Evolutionary conservation across 495 filamentous ascomycete genomes (phyloP).

Genomic region (Endocarpon pusillum): DNA sequence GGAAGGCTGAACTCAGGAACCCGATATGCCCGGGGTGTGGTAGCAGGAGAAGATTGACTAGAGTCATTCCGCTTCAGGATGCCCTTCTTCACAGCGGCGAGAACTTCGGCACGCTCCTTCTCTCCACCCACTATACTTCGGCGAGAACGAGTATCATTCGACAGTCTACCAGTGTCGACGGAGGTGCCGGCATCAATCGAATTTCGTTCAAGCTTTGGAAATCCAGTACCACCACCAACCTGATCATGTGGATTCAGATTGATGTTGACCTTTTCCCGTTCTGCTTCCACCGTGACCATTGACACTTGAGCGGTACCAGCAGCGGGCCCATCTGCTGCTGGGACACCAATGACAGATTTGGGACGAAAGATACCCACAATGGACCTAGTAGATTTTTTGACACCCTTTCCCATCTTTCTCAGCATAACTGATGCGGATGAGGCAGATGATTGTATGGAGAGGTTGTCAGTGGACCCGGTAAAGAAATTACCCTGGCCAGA

Average conservation of each 20-base stretch:
- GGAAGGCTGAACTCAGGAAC: conserved; percentile 32
- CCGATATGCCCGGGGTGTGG: conserved; percentile 34
- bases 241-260: conserved; percentile 55
- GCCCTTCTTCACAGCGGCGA: conserved; percentile 79
- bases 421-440: conserved; percentile 99
- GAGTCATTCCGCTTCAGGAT: conserved; percentile 61
- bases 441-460: conserved; percentile 93
- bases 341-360: conserved; percentile 71
- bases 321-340: conserved; percentile 42
- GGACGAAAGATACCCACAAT: conserved; percentile 90
- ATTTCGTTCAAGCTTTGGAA: conserved; percentile 73
- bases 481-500: conserved; percentile 73
- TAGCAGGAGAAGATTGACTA: conserved; percentile 35
- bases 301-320: conserved; percentile 64
- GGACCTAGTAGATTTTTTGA: conserved; percentile 83
- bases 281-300: conserved; percentile 90
- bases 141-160: conserved; percentile 37
- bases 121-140: conserved; percentile 88
- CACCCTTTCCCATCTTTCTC: conserved; percentile 93
- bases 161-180: conserved; percentile 19
- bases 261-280: conserved; percentile 68
- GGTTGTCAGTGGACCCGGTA: conserved; percentile 81
- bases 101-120: conserved; percentile 73
- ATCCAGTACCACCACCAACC: conserved; percentile 58
- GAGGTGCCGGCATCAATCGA: conserved; percentile 42